These are phyloP conservation scores for Talaromyces sp. DNA, from an alignment of 2,329 filamentous ascomycete species.

Conservation along the genomic window DNA sequence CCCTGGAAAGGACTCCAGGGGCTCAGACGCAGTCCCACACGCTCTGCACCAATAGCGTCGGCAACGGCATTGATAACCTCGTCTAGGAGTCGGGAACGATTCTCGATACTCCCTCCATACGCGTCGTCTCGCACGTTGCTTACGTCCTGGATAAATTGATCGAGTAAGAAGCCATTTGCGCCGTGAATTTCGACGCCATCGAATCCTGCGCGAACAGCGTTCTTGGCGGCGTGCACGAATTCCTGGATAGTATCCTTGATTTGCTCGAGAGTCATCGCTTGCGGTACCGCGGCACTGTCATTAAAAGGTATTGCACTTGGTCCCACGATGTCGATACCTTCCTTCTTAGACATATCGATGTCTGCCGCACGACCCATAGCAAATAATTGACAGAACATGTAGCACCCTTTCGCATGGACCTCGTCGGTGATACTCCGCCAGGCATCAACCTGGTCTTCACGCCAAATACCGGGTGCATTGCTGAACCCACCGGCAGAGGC, in stretches of 20 bases:
- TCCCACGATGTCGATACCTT: slow-evolving; percentile 31
- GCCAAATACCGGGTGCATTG: slow-evolving; percentile 56
- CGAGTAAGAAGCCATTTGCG: slow-evolving; percentile 48
- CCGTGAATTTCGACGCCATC: slow-evolving; percentile 49
- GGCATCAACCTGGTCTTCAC: slow-evolving; percentile 48
- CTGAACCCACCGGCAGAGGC: slow-evolving; percentile 40
- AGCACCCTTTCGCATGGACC: slow-evolving; percentile 57
- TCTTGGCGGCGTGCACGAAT: slow-evolving; percentile 43
- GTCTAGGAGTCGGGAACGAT: slow-evolving; percentile 50
- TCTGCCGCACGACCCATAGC: slow-evolving; percentile 54
- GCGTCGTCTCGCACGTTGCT: slow-evolving; percentile 47
- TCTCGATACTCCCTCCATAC: slow-evolving; percentile 49
- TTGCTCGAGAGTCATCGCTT: slow-evolving; percentile 32
- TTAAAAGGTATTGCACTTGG: slow-evolving; percentile 41
- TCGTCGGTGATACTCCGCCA: slow-evolving; percentile 59
- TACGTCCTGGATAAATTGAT: slow-evolving; percentile 48
- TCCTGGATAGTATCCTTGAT: slow-evolving; percentile 40
- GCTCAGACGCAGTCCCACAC: slow-evolving; percentile 43
- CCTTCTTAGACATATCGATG: slow-evolving; percentile 30
- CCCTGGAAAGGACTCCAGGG: slow-evolving; percentile 34
- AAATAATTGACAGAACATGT: slow-evolving; percentile 59
- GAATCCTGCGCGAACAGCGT: slow-evolving; percentile 53
- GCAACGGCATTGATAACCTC: slow-evolving; percentile 47
- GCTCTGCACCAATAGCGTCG: slow-evolving; percentile 40
- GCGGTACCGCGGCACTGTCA: slow-evolving; percentile 29